Conservation (phyloP, 2,329 filamentous ascomycete genomes). For the Hypocrella siamensis region DNA sequence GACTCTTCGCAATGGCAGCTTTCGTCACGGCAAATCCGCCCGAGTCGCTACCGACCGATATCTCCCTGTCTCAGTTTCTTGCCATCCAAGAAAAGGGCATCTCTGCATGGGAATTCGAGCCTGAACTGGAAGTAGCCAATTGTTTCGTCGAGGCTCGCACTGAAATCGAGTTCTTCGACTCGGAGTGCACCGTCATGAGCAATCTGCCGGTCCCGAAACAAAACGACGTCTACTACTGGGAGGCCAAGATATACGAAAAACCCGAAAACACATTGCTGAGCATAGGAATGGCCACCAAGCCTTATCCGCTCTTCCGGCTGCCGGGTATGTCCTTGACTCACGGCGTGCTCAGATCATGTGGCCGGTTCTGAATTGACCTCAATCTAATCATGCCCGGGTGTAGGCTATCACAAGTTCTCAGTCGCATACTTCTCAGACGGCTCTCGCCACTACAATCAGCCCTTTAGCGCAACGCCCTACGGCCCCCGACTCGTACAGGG, state of each 20-base stretch:
- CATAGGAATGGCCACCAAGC: slow-evolving; percentile 92
- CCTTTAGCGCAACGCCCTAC: slow-evolving; percentile 66
- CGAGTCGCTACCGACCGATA: slow-evolving; percentile 90
- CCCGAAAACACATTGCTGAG: slow-evolving; percentile 75
- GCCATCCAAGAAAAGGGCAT: slow-evolving; percentile 99
- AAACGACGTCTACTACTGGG: slow-evolving; percentile 99
- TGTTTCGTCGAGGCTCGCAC: slow-evolving; percentile 95
- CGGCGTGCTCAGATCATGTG: background rate
- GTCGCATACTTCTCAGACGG: slow-evolving; percentile 84
- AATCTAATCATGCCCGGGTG: background rate
- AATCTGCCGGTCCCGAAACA: slow-evolving; percentile 96
- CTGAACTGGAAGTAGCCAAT: slow-evolving; percentile 96
- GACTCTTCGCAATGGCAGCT: slow-evolving; percentile 33
- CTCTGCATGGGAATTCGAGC: slow-evolving; percentile 99
- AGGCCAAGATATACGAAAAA: slow-evolving; percentile 96
- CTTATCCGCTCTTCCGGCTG: slow-evolving; percentile 85
- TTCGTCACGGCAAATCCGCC: slow-evolving; percentile 90
- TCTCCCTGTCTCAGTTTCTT: slow-evolving; percentile 91
- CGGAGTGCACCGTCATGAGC: slow-evolving; percentile 91
- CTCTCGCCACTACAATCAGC: slow-evolving; percentile 79
- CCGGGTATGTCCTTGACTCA: slow-evolving; percentile 48
- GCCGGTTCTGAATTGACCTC: background rate
- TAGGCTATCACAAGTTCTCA: slow-evolving; percentile 80
- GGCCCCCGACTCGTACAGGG: slow-evolving; percentile 79
- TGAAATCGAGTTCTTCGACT: slow-evolving; percentile 98